Evolutionary conservation across 2,329 filamentous ascomycete genomes (phyloP).

Genomic region (Monilinia aucupariae): DNA sequence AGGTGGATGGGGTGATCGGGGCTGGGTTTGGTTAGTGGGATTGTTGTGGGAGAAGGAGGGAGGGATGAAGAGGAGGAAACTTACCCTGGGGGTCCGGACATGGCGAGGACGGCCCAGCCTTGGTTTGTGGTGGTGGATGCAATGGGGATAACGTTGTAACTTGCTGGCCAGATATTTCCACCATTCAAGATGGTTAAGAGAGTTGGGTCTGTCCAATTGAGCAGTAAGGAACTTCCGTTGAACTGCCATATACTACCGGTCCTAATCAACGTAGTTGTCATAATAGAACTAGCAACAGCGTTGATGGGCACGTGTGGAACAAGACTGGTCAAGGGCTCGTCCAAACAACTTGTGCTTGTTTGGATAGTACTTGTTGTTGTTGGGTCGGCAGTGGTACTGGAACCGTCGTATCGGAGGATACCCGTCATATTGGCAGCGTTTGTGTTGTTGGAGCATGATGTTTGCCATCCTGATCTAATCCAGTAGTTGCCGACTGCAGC

Average conservation of each 20-base stretch:
- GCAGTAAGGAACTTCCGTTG: slow-evolving; percentile 42
- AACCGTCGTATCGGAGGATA: slow-evolving; percentile 39
- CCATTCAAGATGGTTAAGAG: slow-evolving; percentile 34
- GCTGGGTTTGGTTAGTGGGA: slow-evolving; percentile 1
- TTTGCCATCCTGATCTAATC: slow-evolving; percentile 43
- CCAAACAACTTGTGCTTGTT: slow-evolving; percentile 28
- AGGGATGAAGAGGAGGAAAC: slow-evolving; percentile 29
- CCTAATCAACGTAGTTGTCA: slow-evolving; percentile 19
- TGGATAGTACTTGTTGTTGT: slow-evolving; percentile 26
- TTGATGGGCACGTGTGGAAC: slow-evolving; percentile 30
- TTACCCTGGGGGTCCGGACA: slow-evolving; percentile 26
- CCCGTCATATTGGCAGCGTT: slow-evolving; percentile 44
- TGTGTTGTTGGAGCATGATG: slow-evolving; percentile 52
- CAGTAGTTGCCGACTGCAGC: slow-evolving; percentile 55
- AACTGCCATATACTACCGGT: slow-evolving; percentile 44
- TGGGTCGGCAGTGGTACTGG: slow-evolving; percentile 34
- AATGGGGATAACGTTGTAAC: slow-evolving; percentile 30
- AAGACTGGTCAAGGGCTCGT: slow-evolving; percentile 31
- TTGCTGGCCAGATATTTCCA: slow-evolving; percentile 30
- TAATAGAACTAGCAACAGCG: slow-evolving; percentile 20
- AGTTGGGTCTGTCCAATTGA: slow-evolving; percentile 46
- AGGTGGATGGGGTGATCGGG: slow-evolving; percentile 40
- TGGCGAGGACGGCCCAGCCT: slow-evolving; percentile 28
- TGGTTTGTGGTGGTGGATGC: slow-evolving; percentile 37
- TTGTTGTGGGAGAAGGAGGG: slow-evolving; percentile 30